Base-by-base conservation (phyloP, 805 yeast species). In the Wickerhamomyces alni region DNA sequence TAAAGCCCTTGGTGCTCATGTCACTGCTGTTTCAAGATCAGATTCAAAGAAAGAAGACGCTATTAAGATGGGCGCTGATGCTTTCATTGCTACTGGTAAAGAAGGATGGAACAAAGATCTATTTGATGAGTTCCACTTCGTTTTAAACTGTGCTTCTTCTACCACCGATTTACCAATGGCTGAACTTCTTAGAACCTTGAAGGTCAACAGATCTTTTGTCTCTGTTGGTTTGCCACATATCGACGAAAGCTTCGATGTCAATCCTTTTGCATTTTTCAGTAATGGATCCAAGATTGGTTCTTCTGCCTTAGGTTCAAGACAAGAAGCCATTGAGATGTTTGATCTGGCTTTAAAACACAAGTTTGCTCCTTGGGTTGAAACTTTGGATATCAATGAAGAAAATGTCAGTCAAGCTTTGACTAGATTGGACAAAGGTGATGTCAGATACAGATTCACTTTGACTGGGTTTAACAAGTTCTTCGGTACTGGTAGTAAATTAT, bases 221-320 rank as follows among this genome's bases (percentile, higher is more conserved):
- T 67, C 81, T 27, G 87, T 79, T 40, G 91, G 91, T 40, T 66
- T 82, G 52, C 87, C 91, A 39, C 71, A 66, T 35, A 67, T 72
- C 37, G 61, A 48, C 36, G 66, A 61, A 44, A 50, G 50, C 30
- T 55, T 64, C 39, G 48, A 50, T 24, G 69, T 76, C 32, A 59
- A 67, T 35, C 81, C 84, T 39, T 64, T 67, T 55, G 59, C 74
- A 21, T 76, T 78, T 62, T 62, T 79, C 47, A 47, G 58, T 17
- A 52, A 62, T 44, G 82, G 78, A 39, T 59, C 72, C 37, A 63
- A 70, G 33, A 63, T 77, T 44, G 82, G 80, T 38, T 68, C 82
- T 9, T 78, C 87, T 11, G 67, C 68, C 42, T 65, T 74, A 58
- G 93, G 79, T 33, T 71, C 82, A 35, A 77, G 78, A 57, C 59